A percentile compares a stretch with the other conserved stretches of the same genome.
These are phyloP conservation scores for Phytopythium mirpurense DNA, from an alignment of 352 stramenopile genomes.

Conservation along the genomic window DNA sequence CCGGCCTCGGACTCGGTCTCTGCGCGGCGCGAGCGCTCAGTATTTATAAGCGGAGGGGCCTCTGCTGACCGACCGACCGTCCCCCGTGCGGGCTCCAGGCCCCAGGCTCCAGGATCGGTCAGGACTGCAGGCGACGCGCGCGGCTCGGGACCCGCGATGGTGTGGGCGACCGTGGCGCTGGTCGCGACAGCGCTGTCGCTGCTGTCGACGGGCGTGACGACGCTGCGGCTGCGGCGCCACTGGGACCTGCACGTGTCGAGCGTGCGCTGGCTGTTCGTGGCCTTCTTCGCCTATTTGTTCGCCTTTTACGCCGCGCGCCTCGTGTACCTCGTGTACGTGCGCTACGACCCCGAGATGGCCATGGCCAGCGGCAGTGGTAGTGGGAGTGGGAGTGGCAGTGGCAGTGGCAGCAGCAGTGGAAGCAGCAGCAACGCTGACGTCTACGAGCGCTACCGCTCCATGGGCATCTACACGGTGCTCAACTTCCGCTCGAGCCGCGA, in stretches of 20 bases:
- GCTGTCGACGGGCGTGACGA: constrained; percentile 8
- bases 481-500: constrained; percentile 9
- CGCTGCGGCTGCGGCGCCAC: constrained; percentile 14
- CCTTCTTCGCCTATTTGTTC: constrained; percentile 10
- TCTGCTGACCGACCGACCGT: too few relatives aligned
- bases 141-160: constrained; percentile 5
- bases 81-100: too few relatives aligned
- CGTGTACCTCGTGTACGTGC: constrained; percentile 10
- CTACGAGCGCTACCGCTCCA: constrained; percentile 9
- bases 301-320: constrained; percentile 4
- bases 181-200: constrained; percentile 8
- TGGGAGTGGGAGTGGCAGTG: too few relatives aligned
- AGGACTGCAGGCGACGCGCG: too few relatives aligned
- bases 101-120: not conserved
- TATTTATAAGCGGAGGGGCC: too few relatives aligned
- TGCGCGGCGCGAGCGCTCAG: too few relatives aligned
- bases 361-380: not conserved
- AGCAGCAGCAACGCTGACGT: not conserved
- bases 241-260: constrained; percentile 15
- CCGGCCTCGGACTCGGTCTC: too few relatives aligned
- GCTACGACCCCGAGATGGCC: not conserved
- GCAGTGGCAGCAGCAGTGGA: not conserved
- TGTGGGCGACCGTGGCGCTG: constrained; percentile 7
- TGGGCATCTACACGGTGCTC: constrained; percentile 12
- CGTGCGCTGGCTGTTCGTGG: constrained; percentile 10